phyloP scores from a whole-genome alignment of 352 stramenopile species.

The Phytopythium sindhum region DNA sequence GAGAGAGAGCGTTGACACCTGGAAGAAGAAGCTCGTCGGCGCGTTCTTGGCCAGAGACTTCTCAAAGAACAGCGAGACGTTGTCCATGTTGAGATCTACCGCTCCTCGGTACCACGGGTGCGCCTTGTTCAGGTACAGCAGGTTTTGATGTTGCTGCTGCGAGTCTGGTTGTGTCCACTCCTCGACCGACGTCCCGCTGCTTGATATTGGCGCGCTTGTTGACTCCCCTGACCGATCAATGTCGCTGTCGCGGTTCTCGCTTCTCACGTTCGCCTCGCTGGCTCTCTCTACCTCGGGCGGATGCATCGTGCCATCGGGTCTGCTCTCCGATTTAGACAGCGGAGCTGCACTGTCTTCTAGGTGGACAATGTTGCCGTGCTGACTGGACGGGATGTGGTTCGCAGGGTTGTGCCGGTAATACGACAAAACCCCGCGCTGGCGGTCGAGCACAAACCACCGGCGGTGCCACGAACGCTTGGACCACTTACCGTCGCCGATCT shows the following conservation, averaged over 20 bases:
- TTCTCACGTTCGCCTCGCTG: background rate
- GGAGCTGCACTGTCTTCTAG: conserved; percentile 44
- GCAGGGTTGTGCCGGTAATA: conserved; percentile 83
- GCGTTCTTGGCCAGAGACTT: conserved; percentile 75
- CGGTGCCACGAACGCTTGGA: conserved; percentile 79
- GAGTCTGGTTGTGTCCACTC: conserved; percentile 3
- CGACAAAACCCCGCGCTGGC: conserved; percentile 65
- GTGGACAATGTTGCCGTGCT: conserved; percentile 67
- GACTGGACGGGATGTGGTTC: conserved; percentile 45
- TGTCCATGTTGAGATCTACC: conserved; percentile 71
- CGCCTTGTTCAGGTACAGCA: conserved; percentile 72
- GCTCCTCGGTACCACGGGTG: conserved; percentile 80
- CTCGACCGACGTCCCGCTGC: conserved; percentile 13
- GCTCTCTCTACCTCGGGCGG: background rate
- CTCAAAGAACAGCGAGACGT: conserved; percentile 77
- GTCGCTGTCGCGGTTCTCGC: conserved; percentile 2
- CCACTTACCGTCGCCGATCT: conserved; percentile 85
- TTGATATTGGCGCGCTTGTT: background rate
- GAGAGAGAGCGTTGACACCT: conserved; percentile 72
- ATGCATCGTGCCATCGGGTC: background rate
- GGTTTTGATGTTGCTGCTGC: conserved; percentile 32
- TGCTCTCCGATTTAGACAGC: background rate
- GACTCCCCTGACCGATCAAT: background rate
- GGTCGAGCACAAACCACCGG: conserved; percentile 83
- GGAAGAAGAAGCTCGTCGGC: conserved; percentile 81